Base-by-base conservation (phyloP, 179 eudicot genomes). In the Camellia oleifera region DNA sequence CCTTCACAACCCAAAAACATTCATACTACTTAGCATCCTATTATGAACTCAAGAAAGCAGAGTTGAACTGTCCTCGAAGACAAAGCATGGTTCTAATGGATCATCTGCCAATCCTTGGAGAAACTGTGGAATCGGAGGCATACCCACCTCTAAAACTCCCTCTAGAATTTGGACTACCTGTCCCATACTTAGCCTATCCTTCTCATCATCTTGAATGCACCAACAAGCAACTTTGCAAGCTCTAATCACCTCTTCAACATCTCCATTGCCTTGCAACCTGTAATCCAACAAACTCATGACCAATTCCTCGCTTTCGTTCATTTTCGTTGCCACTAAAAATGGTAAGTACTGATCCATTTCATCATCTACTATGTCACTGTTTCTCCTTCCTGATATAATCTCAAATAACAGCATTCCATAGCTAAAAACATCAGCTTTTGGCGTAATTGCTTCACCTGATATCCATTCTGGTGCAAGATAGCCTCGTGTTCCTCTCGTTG, bases 381-480 rank as follows among this genome's bases (percentile, higher is more conserved):
- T 90, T 69, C 97, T 85, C 53, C 80, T 82, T 7, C 90, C 97
- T 2, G 90, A 88, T 45, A 92, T 26, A 2, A 92, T 75, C 70
- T 92, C 94, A 45, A 92, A 87, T 9, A 92, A 70, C 90, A 90
- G 84, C 97, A 92, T 90, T 0, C 92, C 92, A 8, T 82, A 90
- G 72, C 92, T 88, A 53, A 83, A 92, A 17, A 90, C 94, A 74
- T 92, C 97, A 3, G 91, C 97, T 87, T 92, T 92, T 23, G 88
- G 80, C 17, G 94, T 88, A 7, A 92, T 78, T 2, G 94, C 87
- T n/a, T 85, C 82, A 66, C 91, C 92, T 2, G 93, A 90, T 23
- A 90, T 80, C 93, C 93, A 92, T 64, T 92, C 91, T 14, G 93
- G 93, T 58, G 93, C 96, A 26, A 92, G 91, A 60, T 92, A 92